Conservation (phyloP, 1,284 basidiomycete species). For the Microbotryum violaceum region DNA sequence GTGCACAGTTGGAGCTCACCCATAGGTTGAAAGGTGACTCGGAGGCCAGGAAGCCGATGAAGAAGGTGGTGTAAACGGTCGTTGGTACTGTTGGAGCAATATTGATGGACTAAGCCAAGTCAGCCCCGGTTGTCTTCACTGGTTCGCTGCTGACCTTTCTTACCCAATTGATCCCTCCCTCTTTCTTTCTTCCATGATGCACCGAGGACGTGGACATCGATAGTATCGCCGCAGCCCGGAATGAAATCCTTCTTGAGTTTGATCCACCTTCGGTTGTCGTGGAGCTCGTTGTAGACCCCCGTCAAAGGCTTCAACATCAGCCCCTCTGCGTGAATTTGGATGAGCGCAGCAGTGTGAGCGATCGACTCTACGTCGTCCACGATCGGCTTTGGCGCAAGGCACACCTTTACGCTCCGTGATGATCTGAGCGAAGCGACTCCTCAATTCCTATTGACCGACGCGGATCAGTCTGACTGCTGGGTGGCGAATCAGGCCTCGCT, state of each 20-base stretch:
- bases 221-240: constrained; percentile 65
- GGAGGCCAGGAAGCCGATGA: constrained; percentile 51
- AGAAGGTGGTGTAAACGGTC: constrained; percentile 66
- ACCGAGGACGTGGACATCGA: constrained; percentile 68
- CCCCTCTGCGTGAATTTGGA: constrained; percentile 45
- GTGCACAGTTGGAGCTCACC: constrained; percentile 7
- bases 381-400: background rate
- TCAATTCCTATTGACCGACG: constrained; percentile 8
- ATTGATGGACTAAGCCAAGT: background rate
- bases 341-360: background rate
- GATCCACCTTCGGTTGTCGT: constrained; percentile 55
- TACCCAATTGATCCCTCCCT: constrained; percentile 65
- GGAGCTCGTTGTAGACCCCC: constrained; percentile 57
- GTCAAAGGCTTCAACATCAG: constrained; percentile 67
- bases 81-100: constrained; percentile 53
- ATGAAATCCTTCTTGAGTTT: constrained; percentile 75
- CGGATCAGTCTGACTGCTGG: background rate
- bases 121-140: background rate
- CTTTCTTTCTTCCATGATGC: constrained; percentile 70
- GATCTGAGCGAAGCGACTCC: constrained; percentile 20
- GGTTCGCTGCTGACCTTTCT: constrained; percentile 15
- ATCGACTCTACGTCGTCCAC: background rate
- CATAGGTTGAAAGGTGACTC: constrained; percentile 5
- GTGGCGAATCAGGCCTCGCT: background rate
- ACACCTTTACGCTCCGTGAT: constrained; percentile 21